Base-by-base conservation (phyloP, 2,329 filamentous ascomycete genomes). In the Colletotrichum viniferum region DNA sequence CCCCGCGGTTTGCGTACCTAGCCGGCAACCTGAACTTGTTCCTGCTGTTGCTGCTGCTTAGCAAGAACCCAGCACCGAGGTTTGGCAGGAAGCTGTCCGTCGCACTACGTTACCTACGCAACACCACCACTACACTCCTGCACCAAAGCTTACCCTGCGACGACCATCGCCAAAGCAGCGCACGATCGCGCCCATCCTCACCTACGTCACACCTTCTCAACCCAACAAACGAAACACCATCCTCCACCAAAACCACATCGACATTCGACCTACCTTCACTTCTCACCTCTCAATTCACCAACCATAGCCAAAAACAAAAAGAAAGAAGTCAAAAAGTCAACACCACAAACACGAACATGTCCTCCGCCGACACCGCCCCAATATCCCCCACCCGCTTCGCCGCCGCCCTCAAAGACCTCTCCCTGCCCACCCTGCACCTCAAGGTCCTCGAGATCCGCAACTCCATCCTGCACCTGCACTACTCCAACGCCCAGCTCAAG, bases 401-500 rank as follows among this genome's bases (percentile, higher is more conserved):
- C 81, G 86, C 88, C 76, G 94, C 94, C 28, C 88, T 96, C 78
- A 87, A 89, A 78, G 90, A 92, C 76, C 91, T 96, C 71, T 90
- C 93, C 55, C 82, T 93, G 78, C 88, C 90, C 77, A 89, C 89
- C 73, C 92, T 96, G 8, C 92, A 94, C 84, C 88, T 94, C 84
- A 96, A 96, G 84, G 90, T 93, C 74, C 90, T 94, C 81, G 94
- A 96, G 83, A 88, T 96, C 77, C 91, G 91, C 82, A 96, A 95
- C 88, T 91, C 89, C 79, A 93, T 96, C 81, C 88, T 90, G 28
- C 94, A 96, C 83, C 91, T 96, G 30, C 90, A 93, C 80, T 92
- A 92, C 83, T 94, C 92, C 77, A 96, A 96, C 85, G 89, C 90
- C 77, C 91, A 96, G 82, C 92, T 96, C 74, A 87, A 89, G 71